Conservation (phyloP, 345 rosid species). For the Pseudoturritis turrita region DNA sequence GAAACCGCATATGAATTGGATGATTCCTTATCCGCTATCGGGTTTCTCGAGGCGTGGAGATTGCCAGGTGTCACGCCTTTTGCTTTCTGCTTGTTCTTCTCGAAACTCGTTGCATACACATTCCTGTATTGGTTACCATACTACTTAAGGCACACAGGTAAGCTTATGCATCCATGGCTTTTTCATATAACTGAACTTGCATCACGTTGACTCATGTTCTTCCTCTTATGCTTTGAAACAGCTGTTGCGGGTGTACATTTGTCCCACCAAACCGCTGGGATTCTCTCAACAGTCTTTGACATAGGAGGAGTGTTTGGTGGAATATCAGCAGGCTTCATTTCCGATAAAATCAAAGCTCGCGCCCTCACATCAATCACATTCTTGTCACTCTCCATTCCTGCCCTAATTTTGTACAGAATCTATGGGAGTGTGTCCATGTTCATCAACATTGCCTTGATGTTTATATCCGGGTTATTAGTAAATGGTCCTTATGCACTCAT, state of each 20-base stretch:
- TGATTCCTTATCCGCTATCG: slow-evolving; percentile 53
- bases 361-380: slow-evolving; percentile 69
- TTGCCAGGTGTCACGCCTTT: slow-evolving; percentile 85
- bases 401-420: slow-evolving; percentile 55
- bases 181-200: neutral
- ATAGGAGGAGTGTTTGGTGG: slow-evolving; percentile 89
- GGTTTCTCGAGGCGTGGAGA: slow-evolving; percentile 86
- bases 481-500: slow-evolving; percentile 88
- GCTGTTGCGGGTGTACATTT: slow-evolving; percentile 82
- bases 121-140: slow-evolving; percentile 92
- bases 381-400: slow-evolving; percentile 69
- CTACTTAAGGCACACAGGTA: slow-evolving; percentile 88
- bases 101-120: slow-evolving; percentile 91
- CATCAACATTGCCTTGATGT: slow-evolving; percentile 61
- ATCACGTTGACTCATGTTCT: neutral
- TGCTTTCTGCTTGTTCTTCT: slow-evolving; percentile 85
- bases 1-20: slow-evolving; percentile 34
- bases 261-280: slow-evolving; percentile 81
- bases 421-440: slow-evolving; percentile 65
- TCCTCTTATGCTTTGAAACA: slow-evolving; percentile 30
- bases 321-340: slow-evolving; percentile 63
- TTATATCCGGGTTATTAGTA: slow-evolving; percentile 70
- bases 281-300: slow-evolving; percentile 76
- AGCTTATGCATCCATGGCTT: neutral
- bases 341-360: slow-evolving; percentile 76